Percentiles rank a stretch among this genome's conserved stretches.
phyloP scores from a whole-genome alignment of 1,284 basidiomycete genomes.

The Neotropicomus parvogracilis region DNA sequence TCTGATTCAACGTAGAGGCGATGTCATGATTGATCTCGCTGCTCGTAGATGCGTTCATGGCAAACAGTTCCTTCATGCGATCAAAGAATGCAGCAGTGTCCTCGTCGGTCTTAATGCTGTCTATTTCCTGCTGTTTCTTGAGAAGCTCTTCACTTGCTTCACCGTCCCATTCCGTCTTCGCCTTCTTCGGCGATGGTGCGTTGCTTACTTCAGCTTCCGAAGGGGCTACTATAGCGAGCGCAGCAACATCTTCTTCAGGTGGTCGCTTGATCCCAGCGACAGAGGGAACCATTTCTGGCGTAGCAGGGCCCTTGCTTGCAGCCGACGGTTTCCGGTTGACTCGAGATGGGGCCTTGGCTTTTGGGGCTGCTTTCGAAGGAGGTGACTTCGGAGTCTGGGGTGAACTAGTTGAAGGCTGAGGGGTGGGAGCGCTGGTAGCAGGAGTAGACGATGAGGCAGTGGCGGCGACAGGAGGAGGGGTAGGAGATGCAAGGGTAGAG shows the following conservation, averaged over 20 bases:
- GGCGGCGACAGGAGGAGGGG: slow-evolving; percentile 33
- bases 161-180: slow-evolving; percentile 67
- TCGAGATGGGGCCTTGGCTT: slow-evolving; percentile 39
- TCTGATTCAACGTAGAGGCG: slow-evolving; percentile 56
- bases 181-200: slow-evolving; percentile 66
- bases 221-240: slow-evolving; percentile 25
- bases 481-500: slow-evolving; percentile 34
- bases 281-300: slow-evolving; percentile 30
- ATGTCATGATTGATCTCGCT: slow-evolving; percentile 49
- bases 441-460: slow-evolving; percentile 34
- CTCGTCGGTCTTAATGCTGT: slow-evolving; percentile 62
- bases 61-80: slow-evolving; percentile 59
- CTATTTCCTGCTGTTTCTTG: slow-evolving; percentile 53
- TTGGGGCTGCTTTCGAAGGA: slow-evolving; percentile 47
- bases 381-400: slow-evolving; percentile 55
- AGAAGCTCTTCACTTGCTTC: slow-evolving; percentile 49
- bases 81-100: slow-evolving; percentile 61
- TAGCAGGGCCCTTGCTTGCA: slow-evolving; percentile 36
- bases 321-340: slow-evolving; percentile 47
- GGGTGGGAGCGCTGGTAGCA: slow-evolving; percentile 47
- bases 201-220: slow-evolving; percentile 42
- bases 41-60: slow-evolving; percentile 44
- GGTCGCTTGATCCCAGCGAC: slow-evolving; percentile 48
- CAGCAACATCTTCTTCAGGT: slow-evolving; percentile 53
- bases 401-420: slow-evolving; percentile 49